Percentiles rank a stretch among this genome's conserved stretches.
These are phyloP conservation scores for Yueomyces sp. DNA, from an alignment of 805 yeast species.

Conservation along the genomic window DNA sequence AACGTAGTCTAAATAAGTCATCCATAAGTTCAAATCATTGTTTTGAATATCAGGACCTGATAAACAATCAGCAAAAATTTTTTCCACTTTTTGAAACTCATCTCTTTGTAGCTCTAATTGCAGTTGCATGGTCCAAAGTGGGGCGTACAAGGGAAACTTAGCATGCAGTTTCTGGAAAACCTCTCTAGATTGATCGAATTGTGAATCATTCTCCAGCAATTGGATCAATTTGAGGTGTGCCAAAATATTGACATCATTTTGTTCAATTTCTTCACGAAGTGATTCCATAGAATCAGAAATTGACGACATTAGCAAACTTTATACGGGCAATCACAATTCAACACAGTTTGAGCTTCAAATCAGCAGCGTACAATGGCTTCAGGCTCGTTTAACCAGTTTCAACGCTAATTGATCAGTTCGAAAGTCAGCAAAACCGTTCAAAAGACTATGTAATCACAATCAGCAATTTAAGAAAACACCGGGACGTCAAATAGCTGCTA, in stretches of 20 bases:
- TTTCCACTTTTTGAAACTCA: constrained; percentile 54
- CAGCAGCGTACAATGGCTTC: too few relatives aligned
- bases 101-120: constrained; percentile 49
- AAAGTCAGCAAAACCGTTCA: too few relatives aligned
- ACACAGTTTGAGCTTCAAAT: too few relatives aligned
- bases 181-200: constrained; percentile 43
- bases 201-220: constrained; percentile 36
- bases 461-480: too few relatives aligned
- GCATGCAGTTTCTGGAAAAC: constrained; percentile 47
- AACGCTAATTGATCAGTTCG: too few relatives aligned
- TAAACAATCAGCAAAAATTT: constrained; percentile 50
- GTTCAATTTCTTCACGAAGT: neutral
- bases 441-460: too few relatives aligned
- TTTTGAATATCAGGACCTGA: constrained; percentile 23
- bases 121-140: constrained; percentile 65
- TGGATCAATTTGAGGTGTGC: constrained; percentile 47
- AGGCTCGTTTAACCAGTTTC: neutral
- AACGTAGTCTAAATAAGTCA: constrained; percentile 64
- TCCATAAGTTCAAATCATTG: constrained; percentile 59
- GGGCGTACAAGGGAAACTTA: constrained; percentile 54
- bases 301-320: too few relatives aligned
- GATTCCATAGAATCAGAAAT: too few relatives aligned
- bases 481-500: too few relatives aligned
- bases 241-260: constrained; percentile 36
- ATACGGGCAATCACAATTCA: too few relatives aligned